Evolutionary conservation across 768 basidiomycete genomes (phyloP), one percentile per base, ranked within the genome.

Genomic region (Russula abietina): DNA sequence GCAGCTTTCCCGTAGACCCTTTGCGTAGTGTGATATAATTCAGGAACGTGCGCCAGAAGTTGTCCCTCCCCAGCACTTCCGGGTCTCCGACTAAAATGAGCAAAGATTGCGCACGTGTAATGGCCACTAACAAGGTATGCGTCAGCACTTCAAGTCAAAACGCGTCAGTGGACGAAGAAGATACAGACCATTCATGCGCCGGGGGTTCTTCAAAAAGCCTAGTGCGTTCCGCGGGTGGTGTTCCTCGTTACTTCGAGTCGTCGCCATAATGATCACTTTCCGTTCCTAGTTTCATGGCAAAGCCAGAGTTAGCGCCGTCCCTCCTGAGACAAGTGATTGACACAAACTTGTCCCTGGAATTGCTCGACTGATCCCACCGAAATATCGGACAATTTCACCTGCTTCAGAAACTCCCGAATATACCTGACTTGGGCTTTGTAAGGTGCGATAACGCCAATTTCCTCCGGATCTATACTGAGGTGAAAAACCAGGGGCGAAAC

Each of bases 61-160:
- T 80, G 67, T 86, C 85, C 33, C 84, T 76, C 3, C 78, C 79
- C 6, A 87, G 77, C 4, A 85, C 79, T 4, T 72, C 70, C 0
- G 86, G 82, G 68, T 88, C 81, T 4, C 86, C 86, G 52, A 88
- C 71, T 53, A 87, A 74, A 64, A 87, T 80, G 17, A 88, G 77
- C 4, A 88, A 73, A 0, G 85, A 81, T 70, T 86, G 79, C 0
- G 85, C 84, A 12, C 86, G 83, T 0, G 86, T 89, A 14, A 89
- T 71, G 5, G 86, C 84, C 41, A 89, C 86, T 87, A 54, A 9
- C 52, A 30, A 7, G 28, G 28, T 9, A 39, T 39, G 39, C 28
- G 39, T 60, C 30, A 43, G 53, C 6, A 10, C 24, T 30, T 56
- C 14, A 22, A 41, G 19, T 22, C 12, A 26, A 22, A 19, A 28